Evolutionary conservation across 352 stramenopile species (phyloP).

Genomic region (Pythium diclinum): DNA sequence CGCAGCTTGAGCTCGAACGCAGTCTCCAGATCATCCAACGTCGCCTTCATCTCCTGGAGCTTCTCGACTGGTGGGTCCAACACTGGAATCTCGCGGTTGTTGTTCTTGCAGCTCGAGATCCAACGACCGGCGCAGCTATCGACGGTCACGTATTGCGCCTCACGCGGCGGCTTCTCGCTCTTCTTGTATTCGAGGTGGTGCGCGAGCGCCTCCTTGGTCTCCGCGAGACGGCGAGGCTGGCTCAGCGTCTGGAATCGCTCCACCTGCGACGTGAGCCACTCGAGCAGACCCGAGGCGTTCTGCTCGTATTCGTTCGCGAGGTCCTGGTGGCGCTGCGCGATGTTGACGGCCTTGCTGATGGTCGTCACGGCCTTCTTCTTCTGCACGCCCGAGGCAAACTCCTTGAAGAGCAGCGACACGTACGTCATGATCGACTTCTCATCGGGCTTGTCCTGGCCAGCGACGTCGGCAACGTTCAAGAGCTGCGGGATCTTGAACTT

Average conservation of each 20-base stretch:
- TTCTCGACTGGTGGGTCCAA: conserved; percentile 76
- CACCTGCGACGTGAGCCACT: conserved; percentile 71
- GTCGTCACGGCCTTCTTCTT: conserved; percentile 89
- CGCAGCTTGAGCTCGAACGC: conserved; percentile 71
- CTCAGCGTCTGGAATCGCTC: conserved; percentile 73
- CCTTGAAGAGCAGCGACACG: conserved; percentile 89
- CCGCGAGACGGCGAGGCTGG: conserved; percentile 57
- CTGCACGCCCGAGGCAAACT: conserved; percentile 87
- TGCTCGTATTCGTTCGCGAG: conserved; percentile 71
- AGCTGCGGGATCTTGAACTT: conserved; percentile 88
- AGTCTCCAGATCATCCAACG: conserved; percentile 64
- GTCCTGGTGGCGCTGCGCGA: conserved; percentile 87
- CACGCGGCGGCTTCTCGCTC: conserved; percentile 80
- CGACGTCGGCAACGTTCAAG: conserved; percentile 84
- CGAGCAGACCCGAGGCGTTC: conserved; percentile 61
- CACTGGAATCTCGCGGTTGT: conserved; percentile 66
- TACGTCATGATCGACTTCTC: conserved; percentile 93
- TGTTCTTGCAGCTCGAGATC: conserved; percentile 88
- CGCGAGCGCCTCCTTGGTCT: conserved; percentile 65
- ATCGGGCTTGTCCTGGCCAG: conserved; percentile 80
- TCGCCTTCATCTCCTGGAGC: conserved; percentile 69
- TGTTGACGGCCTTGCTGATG: conserved; percentile 89
- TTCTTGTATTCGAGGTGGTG: conserved; percentile 84
- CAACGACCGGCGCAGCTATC: conserved; percentile 78
- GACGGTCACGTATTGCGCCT: conserved; percentile 76